A percentile compares a stretch with the other conserved stretches of the same genome.
These are phyloP conservation scores for Rhododendron williamsianum DNA, from an alignment of 148 eudicot species.

Conservation along the genomic window DNA sequence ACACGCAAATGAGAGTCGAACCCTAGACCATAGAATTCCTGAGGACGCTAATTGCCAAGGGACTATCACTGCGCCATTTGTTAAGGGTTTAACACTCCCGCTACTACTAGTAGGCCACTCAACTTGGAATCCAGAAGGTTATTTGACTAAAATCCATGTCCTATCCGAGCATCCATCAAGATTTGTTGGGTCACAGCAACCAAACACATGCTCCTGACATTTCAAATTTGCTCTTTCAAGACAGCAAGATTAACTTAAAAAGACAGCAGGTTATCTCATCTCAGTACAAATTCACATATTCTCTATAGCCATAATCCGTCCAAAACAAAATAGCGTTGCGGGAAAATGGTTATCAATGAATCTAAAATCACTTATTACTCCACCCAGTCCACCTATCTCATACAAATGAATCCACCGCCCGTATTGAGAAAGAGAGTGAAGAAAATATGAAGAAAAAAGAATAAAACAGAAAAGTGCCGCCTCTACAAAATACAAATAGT, in stretches of 20 bases:
- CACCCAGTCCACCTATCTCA: slow-evolving; percentile 11
- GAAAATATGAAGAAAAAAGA: not conserved
- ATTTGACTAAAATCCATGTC: not conserved
- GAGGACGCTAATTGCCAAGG: not conserved
- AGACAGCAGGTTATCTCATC: not conserved
- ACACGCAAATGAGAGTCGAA: not conserved
- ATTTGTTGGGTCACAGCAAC: not conserved
- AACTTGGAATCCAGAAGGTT: not conserved
- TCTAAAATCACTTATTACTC: slow-evolving; percentile 21
- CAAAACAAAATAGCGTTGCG: not conserved
- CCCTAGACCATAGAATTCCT: not conserved
- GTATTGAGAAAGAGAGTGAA: not conserved
- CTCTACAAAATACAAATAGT: slow-evolving; percentile 29
- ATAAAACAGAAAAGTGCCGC: slow-evolving; percentile 13
- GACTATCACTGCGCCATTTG: not conserved
- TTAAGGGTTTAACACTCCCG: not conserved
- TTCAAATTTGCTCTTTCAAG: not conserved
- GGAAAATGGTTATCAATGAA: slow-evolving; percentile 9
- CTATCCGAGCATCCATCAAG: not conserved
- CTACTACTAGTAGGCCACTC: not conserved
- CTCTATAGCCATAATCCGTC: not conserved
- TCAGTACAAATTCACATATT: slow-evolving; percentile 6
- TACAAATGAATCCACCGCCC: slow-evolving; percentile 22
- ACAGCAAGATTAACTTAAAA: not conserved
- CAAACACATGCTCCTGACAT: not conserved